These are phyloP conservation scores for Pigoraptor vietnamica DNA, from an alignment of 78 protist species.

Conservation along the genomic window DNA sequence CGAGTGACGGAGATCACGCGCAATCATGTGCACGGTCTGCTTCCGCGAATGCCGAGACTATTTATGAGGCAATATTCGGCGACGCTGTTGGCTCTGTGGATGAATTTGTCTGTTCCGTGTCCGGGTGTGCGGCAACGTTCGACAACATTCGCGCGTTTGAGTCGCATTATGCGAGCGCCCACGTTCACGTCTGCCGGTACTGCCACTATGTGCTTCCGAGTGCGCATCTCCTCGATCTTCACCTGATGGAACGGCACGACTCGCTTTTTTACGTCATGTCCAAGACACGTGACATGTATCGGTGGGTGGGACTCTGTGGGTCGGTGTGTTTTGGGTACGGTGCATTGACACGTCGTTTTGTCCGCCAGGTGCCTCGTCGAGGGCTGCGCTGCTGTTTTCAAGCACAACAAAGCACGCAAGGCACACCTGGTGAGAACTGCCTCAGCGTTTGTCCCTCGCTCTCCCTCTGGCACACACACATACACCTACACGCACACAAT, in stretches of 20 bases:
- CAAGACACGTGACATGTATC: not conserved
- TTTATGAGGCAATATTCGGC: not conserved
- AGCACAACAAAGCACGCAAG: not conserved
- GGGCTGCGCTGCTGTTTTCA: not conserved
- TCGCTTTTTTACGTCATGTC: not conserved
- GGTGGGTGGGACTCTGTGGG: not conserved
- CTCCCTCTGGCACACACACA: not conserved
- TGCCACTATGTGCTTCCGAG: not conserved
- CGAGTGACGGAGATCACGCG: not conserved
- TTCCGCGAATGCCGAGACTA: too few relatives aligned
- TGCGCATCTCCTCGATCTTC: conserved; percentile 2
- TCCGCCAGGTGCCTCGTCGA: not conserved
- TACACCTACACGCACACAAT: not conserved
- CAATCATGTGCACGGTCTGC: too few relatives aligned
- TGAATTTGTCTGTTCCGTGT: not conserved
- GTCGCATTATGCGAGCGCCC: not conserved
- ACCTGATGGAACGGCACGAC: not conserved
- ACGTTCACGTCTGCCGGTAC: not conserved
- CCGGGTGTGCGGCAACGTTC: not conserved
- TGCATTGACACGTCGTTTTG: too few relatives aligned
- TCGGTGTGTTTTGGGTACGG: not conserved
- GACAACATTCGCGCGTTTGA: not conserved
- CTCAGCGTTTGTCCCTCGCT: too few relatives aligned
- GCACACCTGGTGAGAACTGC: not conserved
- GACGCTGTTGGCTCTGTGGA: not conserved